Percentiles rank a stretch among this genome's conserved stretches.
phyloP scores from a whole-genome alignment of 2,329 filamentous ascomycete species.

The Paecilomyces niveus region DNA sequence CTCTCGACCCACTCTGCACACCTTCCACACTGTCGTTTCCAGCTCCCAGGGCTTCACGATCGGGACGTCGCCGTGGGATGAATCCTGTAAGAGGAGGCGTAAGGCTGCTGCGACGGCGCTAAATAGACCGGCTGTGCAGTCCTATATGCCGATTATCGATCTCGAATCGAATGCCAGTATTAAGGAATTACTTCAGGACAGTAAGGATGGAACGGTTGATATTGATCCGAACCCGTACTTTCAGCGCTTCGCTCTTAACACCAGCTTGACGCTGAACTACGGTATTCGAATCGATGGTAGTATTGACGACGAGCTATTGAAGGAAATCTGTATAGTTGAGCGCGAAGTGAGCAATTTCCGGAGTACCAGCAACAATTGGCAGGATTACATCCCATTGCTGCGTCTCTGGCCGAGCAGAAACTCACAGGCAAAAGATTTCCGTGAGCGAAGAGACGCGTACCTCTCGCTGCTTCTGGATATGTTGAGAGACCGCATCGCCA shows the following conservation, averaged over 20 bases:
- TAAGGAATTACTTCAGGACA: constrained; percentile 62
- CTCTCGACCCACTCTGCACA: constrained; percentile 70
- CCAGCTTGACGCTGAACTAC: constrained; percentile 71
- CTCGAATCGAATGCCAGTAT: constrained; percentile 67
- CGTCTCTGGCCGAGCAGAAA: constrained; percentile 58
- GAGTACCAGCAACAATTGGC: constrained; percentile 75
- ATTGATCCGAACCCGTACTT: constrained; percentile 68
- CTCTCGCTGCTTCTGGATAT: constrained; percentile 53
- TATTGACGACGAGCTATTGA: constrained; percentile 58
- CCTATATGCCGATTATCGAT: constrained; percentile 77
- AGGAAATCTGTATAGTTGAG: constrained; percentile 70
- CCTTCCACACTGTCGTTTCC: constrained; percentile 73
- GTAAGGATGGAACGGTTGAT: constrained; percentile 53
- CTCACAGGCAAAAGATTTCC: constrained; percentile 56
- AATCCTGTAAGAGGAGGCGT: constrained; percentile 67
- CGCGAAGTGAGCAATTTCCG: constrained; percentile 68
- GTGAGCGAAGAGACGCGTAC: constrained; percentile 61
- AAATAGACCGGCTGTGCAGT: constrained; percentile 67
- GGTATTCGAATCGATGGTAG: constrained; percentile 68
- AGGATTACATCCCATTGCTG: constrained; percentile 74
- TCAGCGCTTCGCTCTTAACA: constrained; percentile 69
- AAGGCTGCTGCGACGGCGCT: constrained; percentile 74
- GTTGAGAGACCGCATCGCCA: constrained; percentile 54
- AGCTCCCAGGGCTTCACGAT: constrained; percentile 74
- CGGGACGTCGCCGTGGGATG: constrained; percentile 77